Evolutionary conservation across 2,329 filamentous ascomycete genomes (phyloP).

Genomic region (Nothopassalora personata): DNA sequence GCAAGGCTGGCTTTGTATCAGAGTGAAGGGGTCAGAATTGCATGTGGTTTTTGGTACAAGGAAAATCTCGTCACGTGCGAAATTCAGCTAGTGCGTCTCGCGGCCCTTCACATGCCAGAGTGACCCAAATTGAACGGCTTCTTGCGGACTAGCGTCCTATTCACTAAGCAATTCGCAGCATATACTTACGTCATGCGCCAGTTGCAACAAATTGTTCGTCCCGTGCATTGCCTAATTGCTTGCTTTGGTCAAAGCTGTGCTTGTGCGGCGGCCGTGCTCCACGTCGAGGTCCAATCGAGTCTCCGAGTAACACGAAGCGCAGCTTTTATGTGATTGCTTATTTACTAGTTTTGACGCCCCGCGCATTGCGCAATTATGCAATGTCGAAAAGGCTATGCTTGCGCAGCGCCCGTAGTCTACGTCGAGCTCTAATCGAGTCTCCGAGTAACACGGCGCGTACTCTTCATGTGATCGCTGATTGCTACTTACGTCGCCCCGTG

Average conservation of each 20-base stretch:
- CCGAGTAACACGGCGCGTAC: background rate
- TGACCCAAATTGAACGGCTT: background rate
- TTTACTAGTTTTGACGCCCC: too few species aligned
- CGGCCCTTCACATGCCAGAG: background rate
- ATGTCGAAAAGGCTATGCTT: background rate
- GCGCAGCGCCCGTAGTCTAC: background rate
- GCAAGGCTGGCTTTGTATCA: background rate
- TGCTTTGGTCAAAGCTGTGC: background rate
- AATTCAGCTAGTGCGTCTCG: background rate
- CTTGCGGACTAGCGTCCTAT: background rate
- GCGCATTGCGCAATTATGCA: too few species aligned
- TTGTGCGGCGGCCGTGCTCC: background rate
- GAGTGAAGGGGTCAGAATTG: background rate
- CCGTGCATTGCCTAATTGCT: background rate
- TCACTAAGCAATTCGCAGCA: background rate
- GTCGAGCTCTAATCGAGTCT: background rate
- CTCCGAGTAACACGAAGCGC: background rate
- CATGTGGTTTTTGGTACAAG: background rate
- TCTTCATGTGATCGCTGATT: background rate
- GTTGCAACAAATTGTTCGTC: background rate
- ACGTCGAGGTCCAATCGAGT: background rate
- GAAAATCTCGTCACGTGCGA: background rate
- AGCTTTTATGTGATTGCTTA: background rate
- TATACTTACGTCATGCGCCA: background rate
- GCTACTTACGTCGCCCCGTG: too few species aligned